phyloP scores from a whole-genome alignment of 2,329 filamentous ascomycete genomes.

The Colletotrichum tamarilloi region DNA sequence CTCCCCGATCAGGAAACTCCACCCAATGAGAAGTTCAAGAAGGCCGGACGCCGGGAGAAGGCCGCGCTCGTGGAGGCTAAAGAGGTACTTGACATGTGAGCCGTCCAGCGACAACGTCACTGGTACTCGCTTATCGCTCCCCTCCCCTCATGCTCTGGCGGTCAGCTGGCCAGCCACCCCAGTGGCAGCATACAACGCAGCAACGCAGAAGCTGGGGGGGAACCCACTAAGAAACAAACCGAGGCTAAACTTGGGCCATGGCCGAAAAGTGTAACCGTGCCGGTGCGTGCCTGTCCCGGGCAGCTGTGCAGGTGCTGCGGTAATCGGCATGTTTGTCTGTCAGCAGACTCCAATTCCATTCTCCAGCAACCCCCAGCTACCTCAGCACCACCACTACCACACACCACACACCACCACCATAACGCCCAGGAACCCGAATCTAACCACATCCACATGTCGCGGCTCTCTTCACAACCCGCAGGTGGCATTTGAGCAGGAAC shows the following conservation, averaged over 20 bases:
- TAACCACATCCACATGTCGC: constrained; percentile 37
- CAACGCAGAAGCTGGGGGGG: constrained; percentile 15
- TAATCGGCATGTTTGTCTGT: constrained; percentile 26
- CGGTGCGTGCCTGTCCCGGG: constrained; percentile 4
- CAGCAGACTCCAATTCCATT: constrained; percentile 31
- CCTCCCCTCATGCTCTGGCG: constrained; percentile 4
- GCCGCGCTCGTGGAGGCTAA: constrained; percentile 26
- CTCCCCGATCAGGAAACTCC: constrained; percentile 28
- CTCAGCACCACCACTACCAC: constrained; percentile 12
- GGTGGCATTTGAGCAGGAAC: constrained; percentile 35
- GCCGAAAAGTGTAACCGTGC: constrained; percentile 35
- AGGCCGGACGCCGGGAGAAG: constrained; percentile 3
- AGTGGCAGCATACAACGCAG: not conserved
- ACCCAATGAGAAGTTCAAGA: constrained; percentile 9
- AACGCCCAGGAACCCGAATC: constrained; percentile 23
- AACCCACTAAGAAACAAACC: constrained; percentile 27
- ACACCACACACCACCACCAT: constrained; percentile 10
- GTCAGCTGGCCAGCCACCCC: constrained; percentile 13
- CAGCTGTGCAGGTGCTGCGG: not conserved
- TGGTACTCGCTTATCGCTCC: constrained; percentile 26
- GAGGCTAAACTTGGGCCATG: constrained; percentile 35
- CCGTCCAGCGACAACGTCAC: constrained; percentile 16
- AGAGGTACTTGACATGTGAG: constrained; percentile 28
- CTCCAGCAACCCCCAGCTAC: constrained; percentile 11
- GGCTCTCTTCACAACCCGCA: constrained; percentile 18